Evolutionary conservation across 306 rosid genomes (phyloP).

Genomic region (Castanea mollissima): DNA sequence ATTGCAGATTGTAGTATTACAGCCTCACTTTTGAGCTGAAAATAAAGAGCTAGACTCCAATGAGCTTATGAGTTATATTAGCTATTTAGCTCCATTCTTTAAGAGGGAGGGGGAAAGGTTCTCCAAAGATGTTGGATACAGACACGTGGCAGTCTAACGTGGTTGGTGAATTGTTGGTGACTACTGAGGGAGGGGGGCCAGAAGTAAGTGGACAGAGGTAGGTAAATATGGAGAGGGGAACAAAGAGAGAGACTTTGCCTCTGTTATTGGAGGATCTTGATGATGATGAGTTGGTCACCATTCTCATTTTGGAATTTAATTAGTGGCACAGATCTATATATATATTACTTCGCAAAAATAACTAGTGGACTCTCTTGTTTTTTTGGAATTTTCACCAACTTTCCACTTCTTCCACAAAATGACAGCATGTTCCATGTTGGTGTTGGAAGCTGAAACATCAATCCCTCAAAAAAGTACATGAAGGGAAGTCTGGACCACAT

Average conservation of each 20-base stretch:
- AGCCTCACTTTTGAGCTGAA: background rate
- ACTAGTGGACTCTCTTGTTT: too few relatives aligned
- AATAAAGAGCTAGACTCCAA: background rate
- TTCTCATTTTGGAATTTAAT: background rate
- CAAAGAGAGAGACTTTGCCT: background rate
- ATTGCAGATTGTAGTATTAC: background rate
- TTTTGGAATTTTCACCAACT: too few relatives aligned
- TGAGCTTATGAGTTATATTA: background rate
- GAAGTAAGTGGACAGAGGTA: background rate
- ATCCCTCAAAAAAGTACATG: too few relatives aligned
- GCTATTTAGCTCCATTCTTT: too few relatives aligned
- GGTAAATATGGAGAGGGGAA: background rate
- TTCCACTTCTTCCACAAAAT: too few relatives aligned
- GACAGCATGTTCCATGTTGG: too few relatives aligned
- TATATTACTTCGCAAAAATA: too few relatives aligned
- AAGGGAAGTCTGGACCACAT: too few relatives aligned
- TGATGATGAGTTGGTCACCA: background rate
- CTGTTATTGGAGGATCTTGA: background rate
- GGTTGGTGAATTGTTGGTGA: background rate
- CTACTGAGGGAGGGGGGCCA: background rate
- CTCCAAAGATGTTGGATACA: background rate
- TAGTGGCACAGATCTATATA: background rate
- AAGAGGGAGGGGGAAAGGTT: background rate
- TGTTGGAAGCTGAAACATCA: too few relatives aligned
- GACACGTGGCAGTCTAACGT: background rate